Percentiles rank a stretch among this genome's conserved stretches.
Evolutionary conservation across 208 protist species (phyloP).

Genomic region (Wallacemonas sp.): DNA sequence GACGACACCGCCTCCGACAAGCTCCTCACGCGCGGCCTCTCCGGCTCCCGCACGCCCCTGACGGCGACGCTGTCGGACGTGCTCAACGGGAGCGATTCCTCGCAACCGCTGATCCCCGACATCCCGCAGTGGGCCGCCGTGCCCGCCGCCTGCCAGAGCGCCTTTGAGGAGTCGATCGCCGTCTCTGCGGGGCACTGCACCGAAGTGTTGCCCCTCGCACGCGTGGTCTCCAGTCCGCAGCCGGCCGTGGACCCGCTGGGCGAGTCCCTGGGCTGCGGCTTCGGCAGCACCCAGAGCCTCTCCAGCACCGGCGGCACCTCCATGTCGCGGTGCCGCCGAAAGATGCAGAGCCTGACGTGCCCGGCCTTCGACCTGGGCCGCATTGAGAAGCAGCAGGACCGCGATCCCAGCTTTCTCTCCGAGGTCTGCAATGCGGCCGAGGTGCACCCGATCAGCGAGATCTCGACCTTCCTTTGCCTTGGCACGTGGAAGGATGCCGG

Average conservation of each 20-base stretch:
- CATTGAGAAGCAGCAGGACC: constrained; percentile 40
- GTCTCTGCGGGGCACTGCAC: background rate
- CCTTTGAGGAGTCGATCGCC: background rate
- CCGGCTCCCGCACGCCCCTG: constrained; percentile 10
- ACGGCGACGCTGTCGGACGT: constrained; percentile 6
- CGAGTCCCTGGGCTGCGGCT: background rate
- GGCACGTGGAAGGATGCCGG: constrained; percentile 78
- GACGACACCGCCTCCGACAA: background rate
- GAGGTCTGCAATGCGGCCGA: constrained; percentile 63
- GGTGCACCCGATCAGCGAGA: constrained; percentile 65
- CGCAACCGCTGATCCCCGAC: constrained; percentile 3
- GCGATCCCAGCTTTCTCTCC: constrained; percentile 14
- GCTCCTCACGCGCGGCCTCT: background rate
- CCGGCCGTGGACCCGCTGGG: background rate
- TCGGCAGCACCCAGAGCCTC: constrained; percentile 15
- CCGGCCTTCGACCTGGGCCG: constrained; percentile 69
- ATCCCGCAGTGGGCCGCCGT: background rate
- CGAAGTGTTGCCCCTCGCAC: background rate
- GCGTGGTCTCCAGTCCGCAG: constrained; percentile 9
- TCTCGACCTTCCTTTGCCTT: constrained; percentile 62
- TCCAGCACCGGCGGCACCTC: constrained; percentile 15
- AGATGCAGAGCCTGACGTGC: constrained; percentile 26
- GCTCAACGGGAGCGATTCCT: constrained; percentile 14
- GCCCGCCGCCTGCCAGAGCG: background rate
- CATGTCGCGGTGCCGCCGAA: constrained; percentile 48